Base-by-base conservation (phyloP, 73 alveolate species). In the Blepharisma stoltei region DNA sequence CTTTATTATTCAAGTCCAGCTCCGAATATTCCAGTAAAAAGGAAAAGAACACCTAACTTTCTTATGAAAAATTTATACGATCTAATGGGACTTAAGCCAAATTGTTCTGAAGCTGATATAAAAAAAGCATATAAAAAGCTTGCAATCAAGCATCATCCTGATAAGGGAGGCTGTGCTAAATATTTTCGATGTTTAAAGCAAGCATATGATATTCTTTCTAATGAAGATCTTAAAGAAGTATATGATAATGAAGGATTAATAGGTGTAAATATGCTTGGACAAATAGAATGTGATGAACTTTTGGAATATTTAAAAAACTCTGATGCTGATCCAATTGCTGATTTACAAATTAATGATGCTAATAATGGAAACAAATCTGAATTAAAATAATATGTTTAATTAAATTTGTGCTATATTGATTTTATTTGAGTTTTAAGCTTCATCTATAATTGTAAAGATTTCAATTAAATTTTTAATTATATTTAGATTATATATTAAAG, bases 201-300 rank as follows among this genome's bases (percentile, higher is more conserved):
- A 25, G 73, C 73, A 14, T 60, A 60, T 5, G 73, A 60, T 14
- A 60, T 60, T 20, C 46, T 60, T 8, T n/a, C 38, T 0, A 60
- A 5, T 25, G 73, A 60, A 8, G 73, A 60, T 1, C 38, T 60
- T 14, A 60, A 38, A 5, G 45, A 14, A 9, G 46, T 60, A 20
- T 60, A 60, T 25, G 73, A 60, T 25, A 60, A 60, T 25, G 73
- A 60, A 20, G 73, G 73, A 11, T 25, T 60, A 14, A 60, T 14
- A 60, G 73, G 73, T 60, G 45, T 60, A 8, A 60, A 60, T 14
- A 38, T 9, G 18, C 14, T 60, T 14, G 14, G 73, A 8, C 46
- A 60, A 9, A 25, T 60, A 8, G 73, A 60, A 32, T 32, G 41
- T 32, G 41, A 32, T 32, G 41, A 32, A 32, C 41, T 32, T 32